These are phyloP conservation scores for Leucosporidium scottii DNA, from an alignment of 768 basidiomycete genomes.

Conservation along the genomic window DNA sequence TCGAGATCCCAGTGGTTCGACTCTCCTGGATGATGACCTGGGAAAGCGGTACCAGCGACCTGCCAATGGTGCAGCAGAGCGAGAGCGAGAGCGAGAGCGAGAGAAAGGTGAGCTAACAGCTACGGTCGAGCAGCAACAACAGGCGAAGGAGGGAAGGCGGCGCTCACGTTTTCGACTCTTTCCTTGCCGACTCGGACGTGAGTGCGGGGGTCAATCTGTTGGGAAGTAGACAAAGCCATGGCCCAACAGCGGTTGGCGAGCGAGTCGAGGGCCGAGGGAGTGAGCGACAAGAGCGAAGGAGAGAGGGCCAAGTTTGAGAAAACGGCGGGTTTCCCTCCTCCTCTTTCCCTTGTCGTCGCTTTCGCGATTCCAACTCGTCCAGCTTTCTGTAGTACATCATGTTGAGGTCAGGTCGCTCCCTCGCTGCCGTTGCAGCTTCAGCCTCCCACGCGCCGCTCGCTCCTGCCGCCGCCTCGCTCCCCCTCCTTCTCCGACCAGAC, in stretches of 20 bases:
- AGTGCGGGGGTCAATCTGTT: slow-evolving; percentile 15
- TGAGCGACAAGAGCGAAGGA: neutral
- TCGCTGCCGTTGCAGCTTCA: too few relatives aligned
- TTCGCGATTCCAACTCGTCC: too few relatives aligned
- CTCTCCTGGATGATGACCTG: slow-evolving; percentile 77
- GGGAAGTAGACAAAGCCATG: too few relatives aligned
- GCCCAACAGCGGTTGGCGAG: neutral
- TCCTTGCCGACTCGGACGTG: slow-evolving; percentile 29
- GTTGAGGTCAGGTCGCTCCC: too few relatives aligned
- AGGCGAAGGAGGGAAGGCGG: neutral
- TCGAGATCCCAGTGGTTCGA: slow-evolving; percentile 75
- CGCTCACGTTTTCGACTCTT: slow-evolving; percentile 32
- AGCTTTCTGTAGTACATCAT: too few relatives aligned
- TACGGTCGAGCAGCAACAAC: neutral
- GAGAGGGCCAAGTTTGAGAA: neutral
- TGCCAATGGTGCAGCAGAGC: slow-evolving; percentile 41
- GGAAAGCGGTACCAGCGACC: slow-evolving; percentile 83
- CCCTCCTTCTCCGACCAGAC: too few relatives aligned
- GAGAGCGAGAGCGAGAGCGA: neutral
- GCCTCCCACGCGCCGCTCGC: too few relatives aligned
- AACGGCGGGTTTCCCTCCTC: neutral
- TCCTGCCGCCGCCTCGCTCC: too few relatives aligned
- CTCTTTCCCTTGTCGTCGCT: neutral
- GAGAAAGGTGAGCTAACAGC: too few relatives aligned
- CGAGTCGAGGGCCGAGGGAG: neutral